Evolutionary conservation across 257 asterid genomes (phyloP), one percentile per base, ranked within the genome.

Genomic region (Fraxinus excelsior): DNA sequence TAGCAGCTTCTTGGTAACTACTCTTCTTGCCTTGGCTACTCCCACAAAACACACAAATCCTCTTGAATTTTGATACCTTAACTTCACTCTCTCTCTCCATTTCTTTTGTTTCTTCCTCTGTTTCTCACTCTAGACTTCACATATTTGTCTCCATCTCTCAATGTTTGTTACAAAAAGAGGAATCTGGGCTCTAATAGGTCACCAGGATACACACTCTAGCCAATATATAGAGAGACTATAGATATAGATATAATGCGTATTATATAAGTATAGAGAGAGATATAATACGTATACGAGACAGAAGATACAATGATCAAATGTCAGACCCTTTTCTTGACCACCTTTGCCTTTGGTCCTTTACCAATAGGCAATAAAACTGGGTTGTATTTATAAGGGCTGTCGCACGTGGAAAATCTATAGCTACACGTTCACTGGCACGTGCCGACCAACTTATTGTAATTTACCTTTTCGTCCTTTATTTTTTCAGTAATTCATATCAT

Each of bases 11-110:
- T 80, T 90, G 97, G 51, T 94, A 94, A 85, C 89, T 90, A 70
- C 84, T 40, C 72, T 90, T 94, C 84, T 90, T 94, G 69, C 98
- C 98, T 76, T 88, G 98, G 85, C 98, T 94, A 64, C 96, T 91
- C 64, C 98, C 98, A 84, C 98, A 94, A 75, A 94, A 94, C 80
- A 94, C 98, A 85, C 98, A 94, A 79, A 94, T 82, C 88, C 88
- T 88, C 90, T 88, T 87, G 88, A 94, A 94, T 76, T 77, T 92
- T 29, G 98, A 94, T 34, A 82, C 77, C 53, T 77, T 82, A 9
- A 66, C 82, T 65, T 84, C 92, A 70, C 78, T 78, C 11, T 81
- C 87, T 71, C 77, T 85, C 86, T 88, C 94, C 92, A 88, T 89
- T 34, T 53, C 37, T 19, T 71, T 8, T 66, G 40, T 38, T 49